Conservation (phyloP, 2,329 filamentous ascomycete genomes). For the Penicillium sp. region DNA sequence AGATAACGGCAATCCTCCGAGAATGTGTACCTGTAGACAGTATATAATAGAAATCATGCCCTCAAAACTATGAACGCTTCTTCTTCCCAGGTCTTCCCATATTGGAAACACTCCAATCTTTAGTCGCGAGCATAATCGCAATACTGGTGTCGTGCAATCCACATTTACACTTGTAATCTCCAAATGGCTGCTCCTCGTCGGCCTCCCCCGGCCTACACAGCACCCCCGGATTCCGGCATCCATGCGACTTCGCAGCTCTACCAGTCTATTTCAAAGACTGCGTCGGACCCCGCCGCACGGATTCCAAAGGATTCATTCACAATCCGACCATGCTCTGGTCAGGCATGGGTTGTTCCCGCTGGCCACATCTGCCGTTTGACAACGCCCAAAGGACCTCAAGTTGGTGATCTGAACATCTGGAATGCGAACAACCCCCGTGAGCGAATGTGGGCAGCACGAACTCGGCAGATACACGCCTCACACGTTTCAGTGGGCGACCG, state of each 20-base stretch:
- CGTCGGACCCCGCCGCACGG: constrained; percentile 29
- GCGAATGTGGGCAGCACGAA: constrained; percentile 78
- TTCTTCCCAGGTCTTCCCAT: too few relatives aligned
- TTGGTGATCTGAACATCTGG: constrained; percentile 84
- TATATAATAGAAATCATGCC: not conserved
- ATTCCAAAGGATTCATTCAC: constrained; percentile 52
- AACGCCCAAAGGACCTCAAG: constrained; percentile 75
- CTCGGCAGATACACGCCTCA: constrained; percentile 73
- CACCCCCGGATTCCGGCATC: constrained; percentile 35
- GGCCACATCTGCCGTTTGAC: constrained; percentile 71
- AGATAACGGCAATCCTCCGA: not conserved
- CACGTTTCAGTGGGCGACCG: constrained; percentile 72
- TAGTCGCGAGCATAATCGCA: not conserved
- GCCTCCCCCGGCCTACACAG: constrained; percentile 41
- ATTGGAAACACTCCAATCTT: not conserved
- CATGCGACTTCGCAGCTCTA: constrained; percentile 39
- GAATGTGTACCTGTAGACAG: not conserved
- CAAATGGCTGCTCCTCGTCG: constrained; percentile 31
- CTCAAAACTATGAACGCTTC: not conserved
- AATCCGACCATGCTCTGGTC: constrained; percentile 71
- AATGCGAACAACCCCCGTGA: constrained; percentile 74
- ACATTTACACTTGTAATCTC: not conserved
- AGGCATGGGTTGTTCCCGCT: constrained; percentile 69
- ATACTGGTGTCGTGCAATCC: not conserved
- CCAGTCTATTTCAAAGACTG: constrained; percentile 37